Evolutionary conservation across 2,329 filamentous ascomycete species (phyloP).

Genomic region (Achaetomium macrosporum): DNA sequence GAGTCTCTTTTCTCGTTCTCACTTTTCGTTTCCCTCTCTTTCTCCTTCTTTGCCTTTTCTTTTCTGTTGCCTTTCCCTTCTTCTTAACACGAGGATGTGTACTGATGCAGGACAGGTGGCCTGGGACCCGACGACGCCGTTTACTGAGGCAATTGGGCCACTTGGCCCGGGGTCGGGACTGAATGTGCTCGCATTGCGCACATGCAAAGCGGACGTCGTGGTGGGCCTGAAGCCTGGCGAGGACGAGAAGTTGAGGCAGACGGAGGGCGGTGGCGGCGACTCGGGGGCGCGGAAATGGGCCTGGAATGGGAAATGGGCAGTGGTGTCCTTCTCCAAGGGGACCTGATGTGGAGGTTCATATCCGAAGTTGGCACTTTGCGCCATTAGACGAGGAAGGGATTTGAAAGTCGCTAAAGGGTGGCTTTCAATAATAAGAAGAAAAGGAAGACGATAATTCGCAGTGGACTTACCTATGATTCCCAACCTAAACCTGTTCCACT

Average conservation of each 20-base stretch:
- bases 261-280: slow-evolving; percentile 65
- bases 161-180: slow-evolving; percentile 76
- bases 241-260: slow-evolving; percentile 71
- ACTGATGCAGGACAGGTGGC: slow-evolving; percentile 44
- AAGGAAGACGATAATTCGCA: too few species aligned
- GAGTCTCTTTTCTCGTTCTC: slow-evolving; percentile 39
- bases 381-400: neutral
- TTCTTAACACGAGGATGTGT: too few species aligned
- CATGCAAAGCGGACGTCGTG: slow-evolving; percentile 94
- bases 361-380: neutral
- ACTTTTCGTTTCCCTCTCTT: neutral
- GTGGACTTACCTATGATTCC: too few species aligned
- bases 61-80: too few species aligned
- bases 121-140: slow-evolving; percentile 86
- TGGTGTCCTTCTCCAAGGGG: slow-evolving; percentile 77
- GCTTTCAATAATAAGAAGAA: too few species aligned
- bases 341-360: slow-evolving; percentile 5
- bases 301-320: slow-evolving; percentile 94
- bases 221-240: slow-evolving; percentile 77
- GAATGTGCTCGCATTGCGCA: slow-evolving; percentile 79
- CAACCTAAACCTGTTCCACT: too few species aligned
- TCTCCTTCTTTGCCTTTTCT: neutral
- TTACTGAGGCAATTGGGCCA: slow-evolving; percentile 77
- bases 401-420: neutral
- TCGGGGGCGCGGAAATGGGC: slow-evolving; percentile 75